These are phyloP conservation scores for Aspergillus saccharolyticus DNA, from an alignment of 495 filamentous ascomycete species.

Conservation along the genomic window DNA sequence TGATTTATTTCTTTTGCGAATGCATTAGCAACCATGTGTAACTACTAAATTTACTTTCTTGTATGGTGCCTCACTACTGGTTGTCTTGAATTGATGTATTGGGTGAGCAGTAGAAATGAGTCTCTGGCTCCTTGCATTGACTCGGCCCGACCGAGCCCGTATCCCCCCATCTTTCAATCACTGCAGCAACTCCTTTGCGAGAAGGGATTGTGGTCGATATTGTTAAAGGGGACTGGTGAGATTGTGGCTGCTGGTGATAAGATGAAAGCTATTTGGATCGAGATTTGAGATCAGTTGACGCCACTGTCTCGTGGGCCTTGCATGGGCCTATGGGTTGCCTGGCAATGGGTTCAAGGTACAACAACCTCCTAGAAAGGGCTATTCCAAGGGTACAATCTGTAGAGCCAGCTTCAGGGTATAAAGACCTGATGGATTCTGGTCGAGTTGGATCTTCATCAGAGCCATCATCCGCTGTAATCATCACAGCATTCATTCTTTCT, in stretches of 20 bases:
- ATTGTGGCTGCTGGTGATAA: not conserved
- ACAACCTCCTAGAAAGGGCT: constrained; percentile 12
- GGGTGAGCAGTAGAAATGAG: constrained; percentile 3
- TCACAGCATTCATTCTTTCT: constrained; percentile 15
- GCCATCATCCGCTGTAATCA: not conserved
- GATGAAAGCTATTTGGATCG: not conserved
- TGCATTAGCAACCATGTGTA: constrained; percentile 11
- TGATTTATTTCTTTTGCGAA: constrained; percentile 9
- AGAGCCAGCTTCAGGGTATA: constrained; percentile 3
- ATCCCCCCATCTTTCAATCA: constrained; percentile 12
- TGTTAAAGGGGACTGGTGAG: not conserved
- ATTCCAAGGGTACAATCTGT: not conserved
- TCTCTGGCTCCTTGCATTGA: constrained; percentile 14
- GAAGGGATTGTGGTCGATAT: not conserved
- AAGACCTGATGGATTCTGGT: not conserved
- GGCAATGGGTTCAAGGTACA: not conserved
- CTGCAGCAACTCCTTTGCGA: not conserved
- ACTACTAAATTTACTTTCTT: constrained; percentile 5
- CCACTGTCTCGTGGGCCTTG: constrained; percentile 10
- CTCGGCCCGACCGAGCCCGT: constrained; percentile 1
- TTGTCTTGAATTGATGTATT: not conserved
- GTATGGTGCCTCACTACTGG: not conserved
- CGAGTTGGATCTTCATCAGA: not conserved
- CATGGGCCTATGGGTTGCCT: constrained; percentile 2
- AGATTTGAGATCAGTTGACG: constrained; percentile 6